Evolutionary conservation across 495 filamentous ascomycete species (phyloP).

Genomic region (Aspergillus sclerotiicarbonarius): DNA sequence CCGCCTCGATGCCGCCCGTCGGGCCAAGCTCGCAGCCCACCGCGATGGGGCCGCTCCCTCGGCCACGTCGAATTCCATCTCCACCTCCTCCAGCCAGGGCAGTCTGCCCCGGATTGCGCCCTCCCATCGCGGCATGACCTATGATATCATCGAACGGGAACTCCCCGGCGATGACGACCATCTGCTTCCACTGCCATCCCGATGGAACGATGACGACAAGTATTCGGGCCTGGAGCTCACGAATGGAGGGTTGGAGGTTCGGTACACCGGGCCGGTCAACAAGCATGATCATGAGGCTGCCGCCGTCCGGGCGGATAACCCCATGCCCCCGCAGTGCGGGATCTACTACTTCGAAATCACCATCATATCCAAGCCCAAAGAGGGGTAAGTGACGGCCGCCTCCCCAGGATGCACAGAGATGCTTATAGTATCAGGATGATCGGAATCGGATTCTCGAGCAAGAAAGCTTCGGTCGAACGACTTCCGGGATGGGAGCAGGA

Average conservation of each 20-base stretch:
- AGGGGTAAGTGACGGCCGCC: constrained; percentile 63
- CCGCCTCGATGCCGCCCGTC: constrained; percentile 66
- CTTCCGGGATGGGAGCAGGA: constrained; percentile 94
- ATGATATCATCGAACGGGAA: constrained; percentile 81
- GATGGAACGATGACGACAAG: constrained; percentile 81
- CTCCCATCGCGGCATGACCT: constrained; percentile 78
- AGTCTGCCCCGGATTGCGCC: constrained; percentile 65
- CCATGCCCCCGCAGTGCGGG: constrained; percentile 88
- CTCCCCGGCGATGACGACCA: constrained; percentile 55
- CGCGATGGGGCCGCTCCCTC: constrained; percentile 42
- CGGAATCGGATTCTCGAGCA: constrained; percentile 81
- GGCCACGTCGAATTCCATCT: constrained; percentile 46
- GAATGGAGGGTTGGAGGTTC: constrained; percentile 73
- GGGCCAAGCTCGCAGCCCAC: constrained; percentile 56
- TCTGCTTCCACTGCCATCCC: constrained; percentile 69
- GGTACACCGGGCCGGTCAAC: constrained; percentile 63
- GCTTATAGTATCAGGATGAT: constrained; percentile 62
- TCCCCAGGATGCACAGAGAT: neutral
- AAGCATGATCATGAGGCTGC: constrained; percentile 78
- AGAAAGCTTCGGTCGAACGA: constrained; percentile 71
- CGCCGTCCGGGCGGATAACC: constrained; percentile 78
- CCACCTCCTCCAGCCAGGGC: constrained; percentile 60
- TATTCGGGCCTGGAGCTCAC: constrained; percentile 69
- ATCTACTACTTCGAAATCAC: constrained; percentile 96
- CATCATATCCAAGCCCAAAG: constrained; percentile 79